Evolutionary conservation across 768 basidiomycete species (phyloP), one percentile per base, ranked within the genome.

Genomic region (Pisolithus sp.): DNA sequence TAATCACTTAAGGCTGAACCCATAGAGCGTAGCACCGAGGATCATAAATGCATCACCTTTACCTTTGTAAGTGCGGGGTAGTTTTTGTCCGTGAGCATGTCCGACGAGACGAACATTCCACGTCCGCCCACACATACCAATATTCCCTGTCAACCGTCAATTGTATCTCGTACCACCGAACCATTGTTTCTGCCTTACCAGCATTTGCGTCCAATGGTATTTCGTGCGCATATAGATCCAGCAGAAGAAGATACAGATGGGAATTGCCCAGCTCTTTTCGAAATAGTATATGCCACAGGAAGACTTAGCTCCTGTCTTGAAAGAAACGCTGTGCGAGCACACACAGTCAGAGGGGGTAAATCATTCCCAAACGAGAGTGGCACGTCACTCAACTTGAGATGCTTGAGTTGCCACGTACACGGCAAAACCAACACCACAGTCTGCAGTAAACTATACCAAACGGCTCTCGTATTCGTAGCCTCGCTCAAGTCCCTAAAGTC

Each of bases 381-480:
- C 5, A 5, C 46, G 34, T 15, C 31, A 70, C 81, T 63, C 60
- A 92, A 90, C 75, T 83, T 89, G 53, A 99, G 74, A 77, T 97
- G 90, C 62, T 89, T 76, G 64, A 96, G 73, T 68, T 98, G 96
- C 94, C 95, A 97, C 28, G 80, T 75, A 61, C 91, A 97, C 2
- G 94, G 95, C 17, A 73, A 80, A 42, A 97, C 68, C 40, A 99
- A 71, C 10, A 95, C 85, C 13, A 78, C 69, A 52, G 98, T 91
- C 75, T 99, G 95, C 31, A 81, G 77, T 24, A 97, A 44, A 61
- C 85, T 93, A 70, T 96, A 98, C 91, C 92, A 98, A 42, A 98
- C 89, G 1, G 96, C 93, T 53, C 85, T 74, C n/a, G 85, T 73
- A 71, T 99, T 99, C 37, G 92, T 95, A 15, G 70, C 68, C 70